Evolutionary conservation across 2,329 filamentous ascomycete species (phyloP).

Genomic region (Diplocarpon mali): DNA sequence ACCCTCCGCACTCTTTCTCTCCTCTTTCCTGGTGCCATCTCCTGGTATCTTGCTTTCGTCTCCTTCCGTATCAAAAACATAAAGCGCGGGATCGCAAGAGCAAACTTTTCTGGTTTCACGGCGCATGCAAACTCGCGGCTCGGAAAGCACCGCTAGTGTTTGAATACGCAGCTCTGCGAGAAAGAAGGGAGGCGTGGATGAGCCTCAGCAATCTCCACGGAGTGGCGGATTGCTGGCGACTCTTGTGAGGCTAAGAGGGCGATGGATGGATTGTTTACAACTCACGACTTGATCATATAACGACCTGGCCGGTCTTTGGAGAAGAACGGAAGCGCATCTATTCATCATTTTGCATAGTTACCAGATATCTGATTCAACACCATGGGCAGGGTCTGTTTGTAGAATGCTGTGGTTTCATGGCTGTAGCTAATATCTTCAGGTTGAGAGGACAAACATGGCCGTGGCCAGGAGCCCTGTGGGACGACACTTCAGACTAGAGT

Average conservation of each 20-base stretch:
- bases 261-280: slow-evolving; percentile 5
- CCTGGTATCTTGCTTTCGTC: neutral
- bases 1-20: neutral
- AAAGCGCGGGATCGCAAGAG: neutral
- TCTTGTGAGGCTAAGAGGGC: neutral
- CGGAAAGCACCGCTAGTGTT: slow-evolving; percentile 6
- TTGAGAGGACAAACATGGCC: slow-evolving; percentile 25
- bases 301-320: neutral
- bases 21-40: neutral
- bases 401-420: neutral
- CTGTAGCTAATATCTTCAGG: slow-evolving; percentile 11
- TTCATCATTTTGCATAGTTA: slow-evolving; percentile 7
- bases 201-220: neutral
- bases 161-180: neutral
- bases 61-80: neutral
- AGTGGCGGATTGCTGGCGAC: neutral
- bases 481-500: slow-evolving; percentile 68
- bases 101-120: slow-evolving; percentile 10
- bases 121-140: slow-evolving; percentile 8
- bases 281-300: slow-evolving; percentile 10
- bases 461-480: slow-evolving; percentile 58
- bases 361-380: slow-evolving; percentile 8
- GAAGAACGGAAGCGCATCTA: neutral
- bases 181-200: neutral
- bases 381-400: slow-evolving; percentile 25